Evolutionary conservation across 2,329 filamentous ascomycete species (phyloP), one percentile per base, ranked within the genome.

Genomic region (Botrytis elliptica): DNA sequence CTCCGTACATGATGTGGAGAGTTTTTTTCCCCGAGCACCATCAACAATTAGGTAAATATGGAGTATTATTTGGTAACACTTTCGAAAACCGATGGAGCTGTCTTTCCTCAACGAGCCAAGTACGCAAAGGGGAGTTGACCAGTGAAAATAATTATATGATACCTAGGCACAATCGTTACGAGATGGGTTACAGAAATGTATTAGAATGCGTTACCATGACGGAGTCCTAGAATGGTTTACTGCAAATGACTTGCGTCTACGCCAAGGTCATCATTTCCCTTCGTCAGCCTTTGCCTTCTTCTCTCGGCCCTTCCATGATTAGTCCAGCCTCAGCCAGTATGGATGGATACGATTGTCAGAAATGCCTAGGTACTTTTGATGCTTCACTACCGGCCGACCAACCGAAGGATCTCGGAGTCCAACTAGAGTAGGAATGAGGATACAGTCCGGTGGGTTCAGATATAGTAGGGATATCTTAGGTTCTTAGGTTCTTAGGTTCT

Each of bases 1-100:
- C 49, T 52, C 49, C 20, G 59, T 38, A 38, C 33, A 33, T 16
- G 5, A 49, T 46, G 63, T 65, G 63, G 63, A 65, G 63, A 36
- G 29, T 46, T 46, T 65, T 29, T 29, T 3, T 49, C 63, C 63
- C 63, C 18, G 42, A 65, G 44, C 63, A 46, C 18, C 40, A 65
- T 46, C n/a, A 25, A 46, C 29, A 46, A 33, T 44, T 25, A 49
- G 25, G 52, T 55, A 55, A 55, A 49, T 49, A 66, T 49, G 29
- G 64, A 66, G 64, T 36, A 66, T 25, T 49, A 49, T 49, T 66
- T 66, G 20, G 20, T 66, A 66, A 66, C 42, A 66, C 64, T 9
- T 49, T 66, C 44, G 14, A 1, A 25, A 7, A 55, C 16, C 16
- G 20, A 66, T 36, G 42, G 64, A 38, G 64, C 42, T 36, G 42